phyloP scores from a whole-genome alignment of 805 yeast genomes.

The Candida lessepsii region DNA sequence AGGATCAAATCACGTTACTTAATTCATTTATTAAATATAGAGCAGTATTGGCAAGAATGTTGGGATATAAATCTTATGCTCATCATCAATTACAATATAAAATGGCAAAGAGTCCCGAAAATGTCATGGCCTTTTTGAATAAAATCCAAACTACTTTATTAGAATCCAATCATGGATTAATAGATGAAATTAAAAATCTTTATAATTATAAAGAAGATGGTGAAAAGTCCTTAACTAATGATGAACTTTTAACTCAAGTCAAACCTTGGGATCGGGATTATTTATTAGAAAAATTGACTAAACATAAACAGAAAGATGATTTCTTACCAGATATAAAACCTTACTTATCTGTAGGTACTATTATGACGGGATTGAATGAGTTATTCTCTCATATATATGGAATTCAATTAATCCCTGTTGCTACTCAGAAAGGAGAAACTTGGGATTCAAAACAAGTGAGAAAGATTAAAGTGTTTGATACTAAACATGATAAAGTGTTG shows the following conservation, averaged over 20 bases:
- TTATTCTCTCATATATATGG: constrained; percentile 74
- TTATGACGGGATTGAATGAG: constrained; percentile 76
- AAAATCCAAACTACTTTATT: constrained; percentile 53
- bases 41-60: constrained; percentile 65
- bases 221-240: constrained; percentile 11
- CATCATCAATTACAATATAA: constrained; percentile 84
- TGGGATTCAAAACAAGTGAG: constrained; percentile 83
- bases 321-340: constrained; percentile 51
- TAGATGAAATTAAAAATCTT: constrained; percentile 54
- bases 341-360: constrained; percentile 81
- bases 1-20: constrained; percentile 58
- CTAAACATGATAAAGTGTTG: constrained; percentile 50
- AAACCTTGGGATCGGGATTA: constrained; percentile 95
- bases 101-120: constrained; percentile 80
- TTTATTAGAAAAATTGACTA: constrained; percentile 26
- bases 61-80: constrained; percentile 70
- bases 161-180: constrained; percentile 37
- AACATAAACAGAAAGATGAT: constrained; percentile 10
- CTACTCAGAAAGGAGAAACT: constrained; percentile 67
- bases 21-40: constrained; percentile 62
- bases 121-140: constrained; percentile 67
- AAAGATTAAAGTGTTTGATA: constrained; percentile 68
- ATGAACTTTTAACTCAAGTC: constrained; percentile 45
- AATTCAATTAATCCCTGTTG: constrained; percentile 66
- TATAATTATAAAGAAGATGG: constrained; percentile 30